phyloP scores from a whole-genome alignment of 352 stramenopile species.

The Phytophthora fragariae region DNA sequence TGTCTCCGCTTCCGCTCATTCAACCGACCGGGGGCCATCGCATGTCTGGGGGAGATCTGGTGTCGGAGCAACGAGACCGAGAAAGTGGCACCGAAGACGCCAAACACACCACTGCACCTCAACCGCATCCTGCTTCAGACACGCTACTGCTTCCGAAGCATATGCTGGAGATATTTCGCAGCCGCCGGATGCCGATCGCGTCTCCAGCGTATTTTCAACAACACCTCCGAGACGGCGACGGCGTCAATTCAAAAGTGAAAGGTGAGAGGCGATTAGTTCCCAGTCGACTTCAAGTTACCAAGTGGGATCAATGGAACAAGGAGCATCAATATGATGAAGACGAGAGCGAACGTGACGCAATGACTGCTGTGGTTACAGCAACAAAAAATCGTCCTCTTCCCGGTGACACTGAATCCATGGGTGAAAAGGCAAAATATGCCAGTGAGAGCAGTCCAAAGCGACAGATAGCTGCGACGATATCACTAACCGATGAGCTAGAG shows the following conservation, averaged over 20 bases:
- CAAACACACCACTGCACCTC: background rate
- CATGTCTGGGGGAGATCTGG: conserved; percentile 18
- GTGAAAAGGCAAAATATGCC: background rate
- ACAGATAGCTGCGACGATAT: conserved; percentile 4
- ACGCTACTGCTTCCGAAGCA: conserved; percentile 61
- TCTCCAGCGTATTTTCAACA: conserved; percentile 62
- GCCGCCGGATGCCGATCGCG: conserved; percentile 72
- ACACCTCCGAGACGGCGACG: conserved; percentile 45
- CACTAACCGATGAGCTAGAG: conserved; percentile 11
- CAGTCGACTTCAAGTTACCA: conserved; percentile 45
- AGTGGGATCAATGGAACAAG: conserved; percentile 54
- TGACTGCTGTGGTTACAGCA: conserved; percentile 14
- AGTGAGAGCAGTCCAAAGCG: conserved; percentile 6
- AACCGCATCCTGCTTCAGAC: conserved; percentile 23
- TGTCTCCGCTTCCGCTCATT: conserved; percentile 45
- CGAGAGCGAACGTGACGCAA: conserved; percentile 35
- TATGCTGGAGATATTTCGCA: conserved; percentile 78
- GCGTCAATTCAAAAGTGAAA: conserved; percentile 1
- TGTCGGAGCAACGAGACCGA: conserved; percentile 9
- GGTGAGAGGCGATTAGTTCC: background rate
- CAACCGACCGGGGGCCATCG: conserved; percentile 23
- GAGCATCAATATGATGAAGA: conserved; percentile 20
- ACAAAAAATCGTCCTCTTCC: conserved; percentile 2
- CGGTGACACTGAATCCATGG: background rate
- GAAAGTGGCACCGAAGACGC: background rate